Conservation (phyloP, 2,329 filamentous ascomycete genomes). For the Cercospora sojina region DNA sequence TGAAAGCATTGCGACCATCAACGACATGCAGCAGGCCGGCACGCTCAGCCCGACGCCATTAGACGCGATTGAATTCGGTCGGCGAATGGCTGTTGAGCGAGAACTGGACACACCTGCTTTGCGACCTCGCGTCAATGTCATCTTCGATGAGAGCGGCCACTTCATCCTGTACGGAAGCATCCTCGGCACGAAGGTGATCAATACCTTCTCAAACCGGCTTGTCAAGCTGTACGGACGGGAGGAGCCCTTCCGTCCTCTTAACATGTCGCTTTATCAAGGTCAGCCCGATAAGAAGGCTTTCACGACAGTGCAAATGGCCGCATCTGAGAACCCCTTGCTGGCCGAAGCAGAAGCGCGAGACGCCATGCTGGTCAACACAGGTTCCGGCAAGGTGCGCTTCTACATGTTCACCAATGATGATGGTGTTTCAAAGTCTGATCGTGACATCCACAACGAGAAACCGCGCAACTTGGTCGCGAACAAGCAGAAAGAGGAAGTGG, state of each 20-base stretch:
- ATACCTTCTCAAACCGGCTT: slow-evolving; percentile 89
- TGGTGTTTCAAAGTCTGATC: slow-evolving; percentile 75
- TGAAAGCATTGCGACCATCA: slow-evolving; percentile 83
- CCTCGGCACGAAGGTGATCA: slow-evolving; percentile 89
- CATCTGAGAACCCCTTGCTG: slow-evolving; percentile 86
- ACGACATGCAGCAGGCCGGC: slow-evolving; percentile 94
- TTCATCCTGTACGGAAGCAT: slow-evolving; percentile 95
- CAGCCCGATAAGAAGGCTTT: slow-evolving; percentile 91
- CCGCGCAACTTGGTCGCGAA: slow-evolving; percentile 62
- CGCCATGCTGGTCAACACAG: slow-evolving; percentile 82
- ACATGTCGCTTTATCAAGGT: slow-evolving; percentile 87
- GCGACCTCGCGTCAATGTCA: slow-evolving; percentile 73
- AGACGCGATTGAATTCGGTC: slow-evolving; percentile 88
- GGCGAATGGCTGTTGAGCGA: slow-evolving; percentile 79
- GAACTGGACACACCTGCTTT: slow-evolving; percentile 73
- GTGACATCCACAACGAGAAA: slow-evolving; percentile 94
- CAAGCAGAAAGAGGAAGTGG: slow-evolving; percentile 52
- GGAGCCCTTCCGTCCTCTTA: slow-evolving; percentile 79
- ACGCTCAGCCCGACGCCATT: slow-evolving; percentile 71
- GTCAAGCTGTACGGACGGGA: slow-evolving; percentile 89
- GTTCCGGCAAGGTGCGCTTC: slow-evolving; percentile 83
- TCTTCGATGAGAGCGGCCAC: slow-evolving; percentile 94
- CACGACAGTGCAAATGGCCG: slow-evolving; percentile 95
- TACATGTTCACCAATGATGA: slow-evolving; percentile 97
- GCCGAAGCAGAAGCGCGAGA: slow-evolving; percentile 89